phyloP scores from a whole-genome alignment of 2,329 filamentous ascomycete genomes.

The Xylariaceae sp. region DNA sequence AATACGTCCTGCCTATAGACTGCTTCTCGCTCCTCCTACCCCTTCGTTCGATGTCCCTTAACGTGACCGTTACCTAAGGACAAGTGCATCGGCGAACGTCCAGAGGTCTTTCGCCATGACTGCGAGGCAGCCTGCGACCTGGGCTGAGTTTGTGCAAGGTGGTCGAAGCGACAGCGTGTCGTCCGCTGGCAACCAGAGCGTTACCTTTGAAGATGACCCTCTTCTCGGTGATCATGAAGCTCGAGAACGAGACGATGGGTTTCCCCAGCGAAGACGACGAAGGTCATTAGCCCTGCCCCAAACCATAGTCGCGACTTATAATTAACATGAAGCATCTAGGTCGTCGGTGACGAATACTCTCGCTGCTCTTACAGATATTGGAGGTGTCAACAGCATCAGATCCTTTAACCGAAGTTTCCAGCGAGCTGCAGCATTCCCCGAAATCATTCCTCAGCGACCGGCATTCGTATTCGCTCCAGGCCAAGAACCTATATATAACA shows the following conservation, averaged over 20 bases:
- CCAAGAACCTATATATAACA: slow-evolving; percentile 52
- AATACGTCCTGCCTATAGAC: not conserved
- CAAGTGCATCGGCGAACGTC: too few species aligned
- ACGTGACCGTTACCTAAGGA: too few species aligned
- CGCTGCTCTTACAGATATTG: slow-evolving; percentile 70
- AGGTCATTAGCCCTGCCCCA: slow-evolving; percentile 43
- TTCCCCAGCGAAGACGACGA: slow-evolving; percentile 42
- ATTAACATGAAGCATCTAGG: slow-evolving; percentile 45
- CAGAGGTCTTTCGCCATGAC: slow-evolving; percentile 34
- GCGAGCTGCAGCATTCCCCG: slow-evolving; percentile 84
- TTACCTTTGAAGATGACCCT: slow-evolving; percentile 54
- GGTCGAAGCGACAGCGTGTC: slow-evolving; percentile 48
- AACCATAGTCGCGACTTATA: not conserved
- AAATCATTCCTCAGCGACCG: slow-evolving; percentile 81
- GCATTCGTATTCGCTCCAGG: slow-evolving; percentile 73
- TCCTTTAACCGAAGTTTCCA: slow-evolving; percentile 94
- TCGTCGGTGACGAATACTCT: slow-evolving; percentile 67
- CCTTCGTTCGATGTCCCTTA: too few species aligned
- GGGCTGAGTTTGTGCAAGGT: slow-evolving; percentile 55
- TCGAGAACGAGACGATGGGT: slow-evolving; percentile 44
- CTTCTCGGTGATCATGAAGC: slow-evolving; percentile 50
- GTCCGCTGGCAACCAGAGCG: slow-evolving; percentile 49
- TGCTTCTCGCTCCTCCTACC: not conserved
- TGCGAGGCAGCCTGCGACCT: slow-evolving; percentile 43
- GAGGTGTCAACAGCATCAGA: slow-evolving; percentile 91